Evolutionary conservation across 768 basidiomycete species (phyloP).

Genomic region (Suillus subalutaceus): DNA sequence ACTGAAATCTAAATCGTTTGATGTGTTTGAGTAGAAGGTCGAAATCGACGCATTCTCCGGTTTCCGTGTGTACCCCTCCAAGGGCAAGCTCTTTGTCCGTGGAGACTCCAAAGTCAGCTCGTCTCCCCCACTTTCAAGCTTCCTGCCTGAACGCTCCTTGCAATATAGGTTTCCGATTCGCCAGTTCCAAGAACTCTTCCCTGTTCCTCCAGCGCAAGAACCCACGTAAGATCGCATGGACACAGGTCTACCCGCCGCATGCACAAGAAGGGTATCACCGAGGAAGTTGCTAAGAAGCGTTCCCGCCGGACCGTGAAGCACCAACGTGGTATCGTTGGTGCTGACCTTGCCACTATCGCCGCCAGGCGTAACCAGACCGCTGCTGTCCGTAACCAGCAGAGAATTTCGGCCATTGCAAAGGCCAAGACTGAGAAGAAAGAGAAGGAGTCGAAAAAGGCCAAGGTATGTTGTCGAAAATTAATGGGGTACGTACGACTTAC

Average conservation of each 20-base stretch:
- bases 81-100: slow-evolving; percentile 94
- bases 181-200: slow-evolving; percentile 89
- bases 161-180: slow-evolving; percentile 86
- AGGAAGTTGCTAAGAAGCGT: slow-evolving; percentile 99
- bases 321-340: slow-evolving; percentile 97
- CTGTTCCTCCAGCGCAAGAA: slow-evolving; percentile 99
- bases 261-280: slow-evolving; percentile 99
- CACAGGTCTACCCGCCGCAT: slow-evolving; percentile 89
- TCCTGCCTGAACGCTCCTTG: background rate
- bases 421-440: slow-evolving; percentile 98
- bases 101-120: slow-evolving; percentile 88
- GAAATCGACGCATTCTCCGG: slow-evolving; percentile 99
- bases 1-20: slow-evolving; percentile 9
- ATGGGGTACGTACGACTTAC: slow-evolving; percentile 13
- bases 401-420: slow-evolving; percentile 86
- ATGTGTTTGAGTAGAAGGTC: slow-evolving; percentile 70
- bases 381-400: slow-evolving; percentile 77
- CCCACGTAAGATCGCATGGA: slow-evolving; percentile 99
- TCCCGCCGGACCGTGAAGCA: slow-evolving; percentile 96
- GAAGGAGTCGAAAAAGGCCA: slow-evolving; percentile 89
- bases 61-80: slow-evolving; percentile 96
- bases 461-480: slow-evolving; percentile 47
- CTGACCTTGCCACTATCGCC: slow-evolving; percentile 87
- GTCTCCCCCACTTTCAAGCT: background rate
- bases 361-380: slow-evolving; percentile 93